Evolutionary conservation across 768 basidiomycete species (phyloP).

Genomic region (Xerocomellus chrysenteron): DNA sequence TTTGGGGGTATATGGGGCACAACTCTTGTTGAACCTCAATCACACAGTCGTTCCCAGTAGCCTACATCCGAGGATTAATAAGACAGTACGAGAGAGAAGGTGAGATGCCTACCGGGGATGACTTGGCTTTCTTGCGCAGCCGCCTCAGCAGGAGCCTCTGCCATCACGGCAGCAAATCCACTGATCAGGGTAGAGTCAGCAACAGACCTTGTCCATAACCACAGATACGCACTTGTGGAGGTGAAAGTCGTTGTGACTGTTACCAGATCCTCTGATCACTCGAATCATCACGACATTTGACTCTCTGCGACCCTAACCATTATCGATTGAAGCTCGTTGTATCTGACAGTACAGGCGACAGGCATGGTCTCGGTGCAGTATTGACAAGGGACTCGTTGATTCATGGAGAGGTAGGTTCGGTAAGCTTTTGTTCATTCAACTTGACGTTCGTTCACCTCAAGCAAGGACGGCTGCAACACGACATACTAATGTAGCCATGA

Average conservation of each 20-base stretch:
- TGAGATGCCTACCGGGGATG: constrained; percentile 8
- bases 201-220: background rate
- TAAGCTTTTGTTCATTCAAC: no score
- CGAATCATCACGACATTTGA: no score
- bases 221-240: constrained; percentile 12
- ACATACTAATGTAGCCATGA: no score
- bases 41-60: constrained; percentile 6
- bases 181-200: background rate
- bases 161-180: constrained; percentile 22
- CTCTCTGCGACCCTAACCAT: no score
- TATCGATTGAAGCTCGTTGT: no score
- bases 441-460: no score
- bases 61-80: background rate
- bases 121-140: constrained; percentile 6
- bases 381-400: no score
- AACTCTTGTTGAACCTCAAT: background rate
- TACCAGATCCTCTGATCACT: background rate
- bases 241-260: constrained; percentile 25
- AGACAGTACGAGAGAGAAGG: background rate
- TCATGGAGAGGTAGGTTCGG: no score
- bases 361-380: no score
- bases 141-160: constrained; percentile 8
- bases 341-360: no score
- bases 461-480: no score
- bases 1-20: constrained; percentile 6